Base-by-base conservation (phyloP, 2,329 filamentous ascomycete genomes). In the Teratosphaeria gauchensis region DNA sequence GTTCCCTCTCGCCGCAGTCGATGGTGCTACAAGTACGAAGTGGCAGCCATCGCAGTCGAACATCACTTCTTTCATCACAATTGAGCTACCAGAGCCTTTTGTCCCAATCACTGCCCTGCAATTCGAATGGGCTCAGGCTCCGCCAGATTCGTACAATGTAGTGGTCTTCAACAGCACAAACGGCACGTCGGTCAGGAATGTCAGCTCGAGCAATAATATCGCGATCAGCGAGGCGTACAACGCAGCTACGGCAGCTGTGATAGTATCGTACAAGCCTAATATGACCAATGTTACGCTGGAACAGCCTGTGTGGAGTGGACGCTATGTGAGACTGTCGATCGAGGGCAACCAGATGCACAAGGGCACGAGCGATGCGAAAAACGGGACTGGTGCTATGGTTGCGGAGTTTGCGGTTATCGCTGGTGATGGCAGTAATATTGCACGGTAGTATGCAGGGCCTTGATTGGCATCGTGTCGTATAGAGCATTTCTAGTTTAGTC, bases 1-100 rank as follows among this genome's bases (percentile, higher is more conserved):
- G 70, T 88, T 89, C 73, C 85, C 87, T 1, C 76, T 87, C 56
- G 78, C 81, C 0, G 85, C 84, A 2, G 80, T 87, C 55, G 86
- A 89, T 65, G 86, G 86, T 56, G 84, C 84, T 1, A 76, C 81
- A 4, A 81, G 81, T 19, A 89, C 86, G 0, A 82, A 82, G 63
- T 89, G 86, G 86, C 84, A 88, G 66, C 85, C 86, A 0, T 67
- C 73, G 1, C 68, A 66, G 8, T 75, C 79, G 1, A 81, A 82
- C 55, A 72, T 71, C 0, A 75, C 79, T 4, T 76, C 80, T 31
- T 80, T 80, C 3, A 66, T 89, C 14, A 83, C 82, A 0, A 78
- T 89, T 51, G 76, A 82, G 28, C 74, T 84, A 2, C 62, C 71
- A 0, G 55, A 63, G 16, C 51, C 74, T 1, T 74, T 72, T 58